phyloP scores from a whole-genome alignment of 495 filamentous ascomycete genomes.

The Beverwykella pulmonaria region DNA sequence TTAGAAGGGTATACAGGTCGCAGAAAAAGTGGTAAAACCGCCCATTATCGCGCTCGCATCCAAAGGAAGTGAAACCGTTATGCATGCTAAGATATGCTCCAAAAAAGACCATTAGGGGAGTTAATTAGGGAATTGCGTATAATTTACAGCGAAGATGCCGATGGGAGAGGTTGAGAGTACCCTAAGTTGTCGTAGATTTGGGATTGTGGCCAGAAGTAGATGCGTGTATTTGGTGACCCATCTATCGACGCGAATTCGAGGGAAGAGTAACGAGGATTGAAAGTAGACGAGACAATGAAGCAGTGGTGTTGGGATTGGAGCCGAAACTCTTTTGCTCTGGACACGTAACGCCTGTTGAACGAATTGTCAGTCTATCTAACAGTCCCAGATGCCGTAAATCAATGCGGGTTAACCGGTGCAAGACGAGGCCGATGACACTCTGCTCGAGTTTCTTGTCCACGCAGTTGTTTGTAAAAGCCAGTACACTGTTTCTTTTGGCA shows the following conservation, averaged over 20 bases:
- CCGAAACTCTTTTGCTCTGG: background rate
- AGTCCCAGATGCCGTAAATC: background rate
- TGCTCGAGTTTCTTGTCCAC: background rate
- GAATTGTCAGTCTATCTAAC: background rate
- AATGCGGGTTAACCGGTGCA: background rate
- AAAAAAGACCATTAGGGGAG: background rate
- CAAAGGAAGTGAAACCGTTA: background rate
- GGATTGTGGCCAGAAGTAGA: background rate
- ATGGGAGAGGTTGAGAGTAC: background rate
- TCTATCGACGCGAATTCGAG: background rate
- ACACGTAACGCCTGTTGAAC: background rate
- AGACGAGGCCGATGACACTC: background rate
- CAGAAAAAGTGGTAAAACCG: background rate
- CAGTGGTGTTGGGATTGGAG: background rate
- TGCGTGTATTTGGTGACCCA: background rate
- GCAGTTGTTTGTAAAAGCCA: background rate
- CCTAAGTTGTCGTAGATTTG: background rate
- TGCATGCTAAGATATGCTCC: constrained; percentile 20
- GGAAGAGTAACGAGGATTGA: background rate
- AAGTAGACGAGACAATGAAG: background rate
- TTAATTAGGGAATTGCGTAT: background rate
- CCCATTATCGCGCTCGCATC: background rate
- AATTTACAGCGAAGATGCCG: background rate
- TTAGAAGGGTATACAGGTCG: background rate
- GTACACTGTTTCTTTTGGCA: background rate